Evolutionary conservation across 768 basidiomycete species (phyloP), one percentile per base, ranked within the genome.

Genomic region (Aureoboletus auriporus): DNA sequence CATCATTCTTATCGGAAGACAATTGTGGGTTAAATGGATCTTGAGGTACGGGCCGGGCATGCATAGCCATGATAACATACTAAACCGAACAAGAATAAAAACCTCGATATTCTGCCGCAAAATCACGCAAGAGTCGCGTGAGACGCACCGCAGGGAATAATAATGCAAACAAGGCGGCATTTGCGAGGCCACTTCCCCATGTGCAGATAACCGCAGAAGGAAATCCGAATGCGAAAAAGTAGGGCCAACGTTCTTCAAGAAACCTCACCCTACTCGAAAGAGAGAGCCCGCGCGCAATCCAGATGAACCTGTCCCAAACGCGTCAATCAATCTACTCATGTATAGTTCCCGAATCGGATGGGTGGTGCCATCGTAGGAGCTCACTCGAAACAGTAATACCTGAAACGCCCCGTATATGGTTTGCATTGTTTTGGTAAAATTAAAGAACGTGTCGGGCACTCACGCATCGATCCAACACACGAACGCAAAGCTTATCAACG

Each of bases 351-450:
- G 44, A 33, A 36, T 42, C 44, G 33, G 31, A 47, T 41, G 46
- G 26, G 50, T n/a, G n/a, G 14, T 46, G 39, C 30, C 9, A 47
- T 30, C 29, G 39, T 6, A 12, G 23, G 11, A 17, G 57, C 76
- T 69, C 62, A 92, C 89, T 93, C 91, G 59, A 93, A 93, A 67
- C 85, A 91, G 67, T 93, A 93, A 65, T 91, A 93, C 40, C 89
- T 91, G 39, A 13, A 27, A 40, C n/a, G 43, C 23, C 39, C 26
- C 20, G 20, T 2, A 20, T 42, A 23, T 23, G 20, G 42, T 29
- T 8, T 6, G 42, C 31, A 41, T 47, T 42, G 52, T 42, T 42
- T 48, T 7, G 16, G 34, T 4, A 30, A 20, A 28, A 14, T 16
- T n/a, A 37, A 40, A 45, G 26, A n/a, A 16, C 30, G 37, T 11